Conservation (phyloP, 2,329 filamentous ascomycete species). For the Eutypa lata region DNA sequence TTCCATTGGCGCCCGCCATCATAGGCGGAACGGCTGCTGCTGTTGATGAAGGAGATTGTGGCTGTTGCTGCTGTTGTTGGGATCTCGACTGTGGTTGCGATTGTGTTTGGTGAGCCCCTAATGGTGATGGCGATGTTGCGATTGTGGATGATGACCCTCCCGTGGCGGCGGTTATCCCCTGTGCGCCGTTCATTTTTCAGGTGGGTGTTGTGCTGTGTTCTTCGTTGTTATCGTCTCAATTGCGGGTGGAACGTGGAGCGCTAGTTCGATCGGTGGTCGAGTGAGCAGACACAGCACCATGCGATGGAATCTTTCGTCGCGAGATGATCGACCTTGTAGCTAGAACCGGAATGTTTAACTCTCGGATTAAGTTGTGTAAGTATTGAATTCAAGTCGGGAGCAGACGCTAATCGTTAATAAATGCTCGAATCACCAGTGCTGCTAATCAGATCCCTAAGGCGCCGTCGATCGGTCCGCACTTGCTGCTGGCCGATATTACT, state of each 20-base stretch:
- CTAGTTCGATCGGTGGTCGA: no score
- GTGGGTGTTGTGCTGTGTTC: no score
- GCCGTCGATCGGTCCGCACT: background rate
- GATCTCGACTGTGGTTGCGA: background rate
- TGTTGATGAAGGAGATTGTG: background rate
- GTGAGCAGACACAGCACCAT: no score
- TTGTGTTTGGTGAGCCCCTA: background rate
- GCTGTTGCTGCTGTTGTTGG: background rate
- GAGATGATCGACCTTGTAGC: no score
- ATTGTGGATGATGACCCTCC: background rate
- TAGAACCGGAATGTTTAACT: no score
- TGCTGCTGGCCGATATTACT: background rate
- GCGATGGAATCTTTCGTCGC: no score
- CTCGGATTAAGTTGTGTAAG: no score
- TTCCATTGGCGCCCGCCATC: conserved; percentile 32
- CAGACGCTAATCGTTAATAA: background rate
- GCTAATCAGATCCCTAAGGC: background rate
- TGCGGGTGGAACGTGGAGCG: no score
- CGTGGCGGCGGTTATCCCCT: background rate
- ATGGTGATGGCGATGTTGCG: background rate
- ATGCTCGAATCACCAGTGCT: background rate
- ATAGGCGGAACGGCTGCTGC: conserved; percentile 14
- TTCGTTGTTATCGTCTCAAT: no score
- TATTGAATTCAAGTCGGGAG: no score
- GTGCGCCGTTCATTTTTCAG: background rate